Evolutionary conservation across 1,284 basidiomycete genomes (phyloP), one percentile per base, ranked within the genome.

Genomic region (Caloboletus firmus): DNA sequence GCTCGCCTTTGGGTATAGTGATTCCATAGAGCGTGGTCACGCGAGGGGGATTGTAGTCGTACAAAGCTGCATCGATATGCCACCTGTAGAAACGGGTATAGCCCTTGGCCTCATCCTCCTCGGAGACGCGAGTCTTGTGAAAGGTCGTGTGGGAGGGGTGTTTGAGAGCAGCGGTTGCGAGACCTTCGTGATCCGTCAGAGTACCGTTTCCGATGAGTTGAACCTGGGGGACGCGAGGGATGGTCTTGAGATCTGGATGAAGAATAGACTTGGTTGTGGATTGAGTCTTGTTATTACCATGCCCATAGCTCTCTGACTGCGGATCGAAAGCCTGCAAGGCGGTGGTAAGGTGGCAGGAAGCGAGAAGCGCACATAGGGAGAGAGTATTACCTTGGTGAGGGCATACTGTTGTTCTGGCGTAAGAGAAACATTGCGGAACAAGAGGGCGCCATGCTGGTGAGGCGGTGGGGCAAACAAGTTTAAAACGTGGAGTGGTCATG

Each of bases 21-120:
- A 95, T 76, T 0, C 85, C 92, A 61, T 95, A 93, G 9, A 97
- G 82, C 0, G 93, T 93, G 3, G 95, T 97, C 39, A 93, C 93
- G 62, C 82, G 87, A 3, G 94, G 94, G n/a, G 91, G 91, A 22
- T 83, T 82, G 24, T 93, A 81, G 58, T 91, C 85, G 71, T 96
- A 97, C 26, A 96, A 74, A 0, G 94, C 94, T 1, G 94, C 94
- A 64, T 97, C 94, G 70, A 96, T 95, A 73, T 96, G 93, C 92
- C 93, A 94, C 51, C 92, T 80, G 69, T 94, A 95, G 79, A 92
- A 95, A 30, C 93, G 82, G 12, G 93, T 95, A 41, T 78, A 72
- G 26, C 91, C 91, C 50, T 81, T 79, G 11, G 75, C 82, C 62
- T 91, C 88, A 58, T 96, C 93, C 62, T 89, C 89, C 2, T 81